phyloP scores from a whole-genome alignment of 2,329 filamentous ascomycete genomes.

The Mollisia scopiformis region DNA sequence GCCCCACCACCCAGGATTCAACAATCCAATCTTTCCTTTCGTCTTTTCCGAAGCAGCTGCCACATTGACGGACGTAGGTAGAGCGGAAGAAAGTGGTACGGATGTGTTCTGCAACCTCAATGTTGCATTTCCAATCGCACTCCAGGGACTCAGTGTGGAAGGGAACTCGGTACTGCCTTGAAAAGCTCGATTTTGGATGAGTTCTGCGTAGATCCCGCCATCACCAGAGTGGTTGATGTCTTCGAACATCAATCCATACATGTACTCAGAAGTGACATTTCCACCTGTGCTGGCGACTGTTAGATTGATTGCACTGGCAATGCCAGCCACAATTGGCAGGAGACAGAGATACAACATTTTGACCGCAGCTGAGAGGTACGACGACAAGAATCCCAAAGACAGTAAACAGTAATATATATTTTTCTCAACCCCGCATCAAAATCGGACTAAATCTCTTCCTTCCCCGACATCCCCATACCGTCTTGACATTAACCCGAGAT shows the following conservation, averaged over 20 bases:
- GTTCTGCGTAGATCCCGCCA: conserved; percentile 60
- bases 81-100: conserved; percentile 27
- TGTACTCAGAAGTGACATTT: conserved; percentile 31
- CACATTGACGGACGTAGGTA: conserved; percentile 32
- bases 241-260: conserved; percentile 37
- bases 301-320: conserved; percentile 30
- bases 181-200: conserved; percentile 73
- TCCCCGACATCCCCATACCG: not conserved
- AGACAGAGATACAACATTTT: conserved; percentile 4
- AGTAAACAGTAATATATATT: not conserved
- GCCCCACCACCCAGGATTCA: conserved; percentile 60
- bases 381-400: not conserved
- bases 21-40: conserved; percentile 46
- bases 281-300: conserved; percentile 31
- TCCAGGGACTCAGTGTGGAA: conserved; percentile 47
- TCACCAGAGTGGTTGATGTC: conserved; percentile 37
- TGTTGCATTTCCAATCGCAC: conserved; percentile 23
- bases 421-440: not conserved
- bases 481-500: not conserved
- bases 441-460: not conserved
- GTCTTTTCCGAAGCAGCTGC: conserved; percentile 36
- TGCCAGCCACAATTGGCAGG: conserved; percentile 15
- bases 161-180: conserved; percentile 51
- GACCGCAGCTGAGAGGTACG: not conserved
- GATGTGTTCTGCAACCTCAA: conserved; percentile 38